Evolutionary conservation across 2,329 filamentous ascomycete species (phyloP), one percentile per base, ranked within the genome.

Genomic region (Paracoccidioides lutzii): DNA sequence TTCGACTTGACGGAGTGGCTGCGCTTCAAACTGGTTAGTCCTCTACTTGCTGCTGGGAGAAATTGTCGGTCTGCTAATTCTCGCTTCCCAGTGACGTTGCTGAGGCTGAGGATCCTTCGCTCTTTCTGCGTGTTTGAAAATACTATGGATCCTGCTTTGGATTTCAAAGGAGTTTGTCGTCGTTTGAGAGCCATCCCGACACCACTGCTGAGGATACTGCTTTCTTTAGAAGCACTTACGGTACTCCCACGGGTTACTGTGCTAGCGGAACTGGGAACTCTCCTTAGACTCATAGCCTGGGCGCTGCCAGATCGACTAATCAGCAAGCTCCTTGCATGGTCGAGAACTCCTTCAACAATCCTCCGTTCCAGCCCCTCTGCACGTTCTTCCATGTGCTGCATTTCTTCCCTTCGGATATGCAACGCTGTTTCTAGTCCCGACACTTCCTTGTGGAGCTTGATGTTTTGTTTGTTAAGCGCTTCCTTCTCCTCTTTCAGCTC

Each of bases 291-390:
- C 75, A 79, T 76, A 61, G 66, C 67, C 65, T 69, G 73, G 38
- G 65, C 67, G 65, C 54, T 80, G 74, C 73, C 88, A 85, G 61
- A 82, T 77, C 75, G 69, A 45, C 93, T 87, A 57, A 97, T 80
- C n/a, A 96, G 78, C 32, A 91, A 84, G 5, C 67, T 70, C 49
- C 91, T 86, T 22, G 91, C 96, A 68, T 97, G 91, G 64, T 97
- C 90, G 74, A 98, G 94, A 59, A 97, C 88, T 32, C 91, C 90
- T 61, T 97, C 91, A 37, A 98, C 75, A 62, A 98, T 95, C 32
- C 93, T 84, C 53, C 90, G 87, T 73, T 98, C 93, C 30, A 98
- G 78, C 3, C 83, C 81, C 68, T 96, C 90, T 2, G 91, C 93
- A 59, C 91, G 87, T 9, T 80, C 76, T 68, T 97, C 91, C 87